phyloP scores from a whole-genome alignment of 768 basidiomycete genomes.

The Trametes sanguinea region DNA sequence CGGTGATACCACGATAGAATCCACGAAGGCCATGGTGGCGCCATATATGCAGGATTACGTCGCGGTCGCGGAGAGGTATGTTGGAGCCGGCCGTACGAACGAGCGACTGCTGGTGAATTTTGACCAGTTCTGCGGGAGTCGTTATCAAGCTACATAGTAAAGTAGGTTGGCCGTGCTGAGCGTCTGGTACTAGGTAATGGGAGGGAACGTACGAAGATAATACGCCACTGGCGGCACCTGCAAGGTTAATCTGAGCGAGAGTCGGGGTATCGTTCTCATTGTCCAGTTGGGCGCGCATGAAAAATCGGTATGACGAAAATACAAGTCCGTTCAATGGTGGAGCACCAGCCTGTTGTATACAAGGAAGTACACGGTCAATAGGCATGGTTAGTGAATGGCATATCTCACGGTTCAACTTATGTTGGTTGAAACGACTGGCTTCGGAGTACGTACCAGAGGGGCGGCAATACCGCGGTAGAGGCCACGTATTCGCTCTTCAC shows the following conservation, averaged over 20 bases:
- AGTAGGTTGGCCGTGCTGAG: background rate
- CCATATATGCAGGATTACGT: constrained; percentile 59
- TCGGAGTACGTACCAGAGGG: constrained; percentile 60
- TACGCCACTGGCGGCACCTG: constrained; percentile 80
- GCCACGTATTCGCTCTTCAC: constrained; percentile 68
- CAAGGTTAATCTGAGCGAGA: constrained; percentile 70
- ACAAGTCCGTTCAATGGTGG: constrained; percentile 79
- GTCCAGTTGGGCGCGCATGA: constrained; percentile 68
- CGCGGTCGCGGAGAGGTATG: constrained; percentile 37
- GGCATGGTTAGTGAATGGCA: too few relatives aligned
- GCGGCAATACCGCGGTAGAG: constrained; percentile 79
- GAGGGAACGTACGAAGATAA: constrained; percentile 67
- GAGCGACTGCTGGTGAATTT: constrained; percentile 77
- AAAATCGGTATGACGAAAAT: constrained; percentile 81
- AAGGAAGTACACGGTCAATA: background rate
- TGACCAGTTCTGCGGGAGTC: constrained; percentile 84
- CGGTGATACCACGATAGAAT: constrained; percentile 74
- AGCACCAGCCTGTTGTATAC: constrained; percentile 47
- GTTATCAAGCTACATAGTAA: constrained; percentile 58
- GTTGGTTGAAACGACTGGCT: background rate
- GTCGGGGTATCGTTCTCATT: constrained; percentile 52
- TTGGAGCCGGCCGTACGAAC: constrained; percentile 17
- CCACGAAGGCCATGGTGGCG: constrained; percentile 59
- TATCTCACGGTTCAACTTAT: background rate
- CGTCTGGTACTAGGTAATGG: background rate